Evolutionary conservation across 148 eudicot genomes (phyloP).

Genomic region (Dysphania ambrosioides): DNA sequence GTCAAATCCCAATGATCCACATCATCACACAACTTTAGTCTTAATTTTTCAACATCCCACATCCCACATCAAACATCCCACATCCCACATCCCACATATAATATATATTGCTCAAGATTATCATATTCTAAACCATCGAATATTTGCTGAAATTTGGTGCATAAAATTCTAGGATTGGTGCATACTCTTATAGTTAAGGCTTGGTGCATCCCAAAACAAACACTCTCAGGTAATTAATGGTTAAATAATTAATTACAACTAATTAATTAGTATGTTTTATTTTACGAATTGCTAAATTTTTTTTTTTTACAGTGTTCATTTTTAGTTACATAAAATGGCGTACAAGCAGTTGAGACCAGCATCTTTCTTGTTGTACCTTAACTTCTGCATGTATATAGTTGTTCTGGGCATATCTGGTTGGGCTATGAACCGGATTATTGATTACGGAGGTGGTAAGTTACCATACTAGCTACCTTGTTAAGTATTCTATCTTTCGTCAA

Average conservation of each 20-base stretch:
- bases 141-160: neutral
- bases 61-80: no score
- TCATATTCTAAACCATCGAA: neutral
- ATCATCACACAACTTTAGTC: neutral
- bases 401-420: slow-evolving; percentile 35
- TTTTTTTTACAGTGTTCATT: neutral
- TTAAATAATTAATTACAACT: neutral
- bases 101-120: neutral
- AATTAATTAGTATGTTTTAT: no score
- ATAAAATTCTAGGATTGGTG: neutral
- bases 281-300: neutral
- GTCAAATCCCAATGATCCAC: neutral
- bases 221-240: neutral
- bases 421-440: slow-evolving; percentile 32
- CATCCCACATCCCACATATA: no score
- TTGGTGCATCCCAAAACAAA: neutral
- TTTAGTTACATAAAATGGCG: slow-evolving; percentile 4
- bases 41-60: neutral
- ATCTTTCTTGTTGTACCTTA: slow-evolving; percentile 31
- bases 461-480: no score
- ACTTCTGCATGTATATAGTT: slow-evolving; percentile 35
- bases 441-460: slow-evolving; percentile 30
- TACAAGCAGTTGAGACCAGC: slow-evolving; percentile 31
- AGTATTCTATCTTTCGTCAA: no score
- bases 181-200: neutral